These are phyloP conservation scores for Vinca minor DNA, from an alignment of 257 asterid genomes.

Conservation along the genomic window DNA sequence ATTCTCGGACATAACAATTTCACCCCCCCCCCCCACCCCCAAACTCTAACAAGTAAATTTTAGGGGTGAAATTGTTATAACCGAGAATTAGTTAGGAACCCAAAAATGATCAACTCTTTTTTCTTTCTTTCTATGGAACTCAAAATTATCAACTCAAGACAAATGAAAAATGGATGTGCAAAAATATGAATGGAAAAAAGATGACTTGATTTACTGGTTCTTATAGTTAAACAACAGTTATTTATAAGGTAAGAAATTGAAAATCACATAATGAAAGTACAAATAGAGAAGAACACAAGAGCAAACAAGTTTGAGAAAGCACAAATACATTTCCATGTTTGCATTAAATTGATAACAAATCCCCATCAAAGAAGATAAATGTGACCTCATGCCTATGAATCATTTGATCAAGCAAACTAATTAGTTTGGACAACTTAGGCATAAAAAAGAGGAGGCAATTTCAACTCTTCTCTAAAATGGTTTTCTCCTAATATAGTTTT, in stretches of 20 bases:
- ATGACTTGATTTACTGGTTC: neutral
- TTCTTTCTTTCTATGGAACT: too few species aligned
- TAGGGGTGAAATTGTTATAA: too few species aligned
- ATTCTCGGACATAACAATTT: too few species aligned
- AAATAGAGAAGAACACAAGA: neutral
- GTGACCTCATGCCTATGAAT: neutral
- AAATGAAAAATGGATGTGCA: neutral
- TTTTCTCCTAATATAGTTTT: constrained; percentile 4
- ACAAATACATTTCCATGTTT: too few species aligned
- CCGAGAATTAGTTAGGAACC: too few species aligned
- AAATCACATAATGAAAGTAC: neutral
- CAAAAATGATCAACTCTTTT: too few species aligned
- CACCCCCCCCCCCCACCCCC: too few species aligned
- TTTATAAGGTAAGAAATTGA: too few species aligned
- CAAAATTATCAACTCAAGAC: neutral
- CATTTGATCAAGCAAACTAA: neutral
- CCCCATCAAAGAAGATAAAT: too few species aligned
- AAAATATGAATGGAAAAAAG: neutral
- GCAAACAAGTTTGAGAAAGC: neutral
- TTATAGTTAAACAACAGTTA: too few species aligned
- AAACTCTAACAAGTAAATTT: too few species aligned
- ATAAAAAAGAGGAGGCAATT: constrained; percentile 13
- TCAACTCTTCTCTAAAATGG: neutral
- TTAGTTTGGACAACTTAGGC: constrained; percentile 2
- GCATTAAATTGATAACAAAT: too few species aligned